These are phyloP conservation scores for Kwoniella shivajii DNA, from an alignment of 1,284 basidiomycete species.

Conservation along the genomic window DNA sequence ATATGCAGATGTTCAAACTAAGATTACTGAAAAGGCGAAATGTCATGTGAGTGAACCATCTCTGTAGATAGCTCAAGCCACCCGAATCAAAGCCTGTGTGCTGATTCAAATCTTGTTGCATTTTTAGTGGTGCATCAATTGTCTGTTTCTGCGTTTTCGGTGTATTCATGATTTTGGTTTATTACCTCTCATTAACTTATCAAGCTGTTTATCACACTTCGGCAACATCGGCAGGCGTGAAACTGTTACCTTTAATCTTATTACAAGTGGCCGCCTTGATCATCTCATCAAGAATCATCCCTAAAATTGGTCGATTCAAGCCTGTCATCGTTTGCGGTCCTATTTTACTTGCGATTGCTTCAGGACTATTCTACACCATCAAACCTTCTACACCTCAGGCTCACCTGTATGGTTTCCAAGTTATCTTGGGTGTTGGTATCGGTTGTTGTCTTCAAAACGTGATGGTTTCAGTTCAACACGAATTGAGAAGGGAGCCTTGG, in stretches of 20 bases:
- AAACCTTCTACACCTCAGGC: slow-evolving; percentile 30
- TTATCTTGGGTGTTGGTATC: slow-evolving; percentile 48
- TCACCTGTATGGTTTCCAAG: slow-evolving; percentile 48
- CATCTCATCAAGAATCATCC: slow-evolving; percentile 43
- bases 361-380: slow-evolving; percentile 48
- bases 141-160: slow-evolving; percentile 41
- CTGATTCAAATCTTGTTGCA: background rate
- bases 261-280: slow-evolving; percentile 50
- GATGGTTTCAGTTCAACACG: slow-evolving; percentile 50
- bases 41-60: slow-evolving; percentile 39
- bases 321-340: slow-evolving; percentile 48
- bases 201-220: slow-evolving; percentile 50
- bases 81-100: background rate
- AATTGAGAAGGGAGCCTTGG: slow-evolving; percentile 43
- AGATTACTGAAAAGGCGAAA: slow-evolving; percentile 47
- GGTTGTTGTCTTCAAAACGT: slow-evolving; percentile 46
- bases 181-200: slow-evolving; percentile 42
- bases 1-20: slow-evolving; percentile 54
- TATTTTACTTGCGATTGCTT: slow-evolving; percentile 37
- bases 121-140: slow-evolving; percentile 29
- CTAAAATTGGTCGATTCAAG: slow-evolving; percentile 46
- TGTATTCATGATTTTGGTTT: slow-evolving; percentile 49
- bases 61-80: background rate
- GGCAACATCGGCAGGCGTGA: slow-evolving; percentile 50
- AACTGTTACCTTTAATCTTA: slow-evolving; percentile 49